Base-by-base conservation (phyloP, 257 asterid genomes). In the Cordia subcordata region DNA sequence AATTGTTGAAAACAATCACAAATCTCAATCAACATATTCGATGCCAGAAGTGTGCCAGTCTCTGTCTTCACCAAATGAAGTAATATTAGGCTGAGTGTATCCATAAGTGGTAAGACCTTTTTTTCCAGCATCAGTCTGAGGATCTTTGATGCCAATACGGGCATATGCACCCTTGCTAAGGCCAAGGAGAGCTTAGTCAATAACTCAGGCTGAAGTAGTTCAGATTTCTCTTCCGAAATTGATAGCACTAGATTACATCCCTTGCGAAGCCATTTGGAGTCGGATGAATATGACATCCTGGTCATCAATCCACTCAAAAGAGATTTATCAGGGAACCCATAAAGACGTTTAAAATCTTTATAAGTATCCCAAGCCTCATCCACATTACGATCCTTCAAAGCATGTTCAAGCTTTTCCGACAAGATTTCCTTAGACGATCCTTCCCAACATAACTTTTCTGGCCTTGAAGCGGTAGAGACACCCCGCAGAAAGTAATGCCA, bases 111-210 rank as follows among this genome's bases (percentile, higher is more conserved):
- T 21, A 84, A 69, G 52, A 45, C 60, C 69, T 64, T 78, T 67
- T 74, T 82, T 65, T 67, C 75, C 51, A 92, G 49, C 81, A 84
- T 78, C 70, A 81, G 15, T 62, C 99, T 71, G 47, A 88, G 75
- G 57, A 86, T 52, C 22, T 50, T 63, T 3, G 94, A 80, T 4
- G 96, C 67, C 60, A 60, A 69, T 68, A 77, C 74, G 5, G 90
- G 87, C 75, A 88, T 84, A 75, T 84, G 90, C 61, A 90, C 87
- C 78, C 99, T 72, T 58, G 82, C 77, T 65, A 86, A 73, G 13
- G 99, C 75, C 53, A 88, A 82, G 40, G 74, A 66, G 15, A 88
- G 78, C 80, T 88, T 88, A 38, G 85, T 66, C 68, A 84, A 56
- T 66, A 74, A 22, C 11, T 84, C 86, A 4, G 73, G 77, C 38